A percentile compares a stretch with the other conserved stretches of the same genome.
These are phyloP conservation scores for Phaeomoniella chlamydospora DNA, from an alignment of 2,329 filamentous ascomycete genomes.

Conservation along the genomic window DNA sequence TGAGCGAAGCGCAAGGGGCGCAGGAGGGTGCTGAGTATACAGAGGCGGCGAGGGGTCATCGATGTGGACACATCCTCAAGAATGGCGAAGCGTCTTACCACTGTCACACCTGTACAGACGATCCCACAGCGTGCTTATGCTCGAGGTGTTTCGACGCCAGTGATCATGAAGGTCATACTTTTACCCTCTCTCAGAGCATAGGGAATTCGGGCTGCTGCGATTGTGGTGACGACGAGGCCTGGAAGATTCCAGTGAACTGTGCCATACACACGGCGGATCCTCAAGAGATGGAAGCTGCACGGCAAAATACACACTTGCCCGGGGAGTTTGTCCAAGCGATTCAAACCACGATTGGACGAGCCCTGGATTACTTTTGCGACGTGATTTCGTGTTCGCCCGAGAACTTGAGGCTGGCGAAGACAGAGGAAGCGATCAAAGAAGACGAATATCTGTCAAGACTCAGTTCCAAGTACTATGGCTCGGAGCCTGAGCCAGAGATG, in stretches of 20 bases:
- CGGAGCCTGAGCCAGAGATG: conserved; percentile 44
- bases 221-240: conserved; percentile 90
- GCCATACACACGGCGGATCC: conserved; percentile 76
- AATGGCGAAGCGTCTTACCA: conserved; percentile 84
- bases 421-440: conserved; percentile 60
- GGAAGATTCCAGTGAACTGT: conserved; percentile 76
- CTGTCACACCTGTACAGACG: conserved; percentile 84
- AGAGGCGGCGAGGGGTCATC: conserved; percentile 76
- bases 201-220: conserved; percentile 96
- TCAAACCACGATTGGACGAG: conserved; percentile 69
- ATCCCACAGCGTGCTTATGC: conserved; percentile 92
- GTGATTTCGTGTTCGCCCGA: conserved; percentile 96
- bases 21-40: conserved; percentile 91
- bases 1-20: conserved; percentile 81
- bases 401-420: conserved; percentile 76
- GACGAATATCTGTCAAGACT: conserved; percentile 74
- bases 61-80: conserved; percentile 96
- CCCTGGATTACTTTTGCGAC: conserved; percentile 91
- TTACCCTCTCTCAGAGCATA: conserved; percentile 72
- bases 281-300: conserved; percentile 32
- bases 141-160: conserved; percentile 89
- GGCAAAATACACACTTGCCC: conserved; percentile 36
- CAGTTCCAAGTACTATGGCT: conserved; percentile 57
- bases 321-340: conserved; percentile 64
- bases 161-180: conserved; percentile 85